A percentile compares a stretch with the other conserved stretches of the same genome.
Conservation (phyloP, 2,329 filamentous ascomycete species). For the Colletotrichum gigasporum region DNA sequence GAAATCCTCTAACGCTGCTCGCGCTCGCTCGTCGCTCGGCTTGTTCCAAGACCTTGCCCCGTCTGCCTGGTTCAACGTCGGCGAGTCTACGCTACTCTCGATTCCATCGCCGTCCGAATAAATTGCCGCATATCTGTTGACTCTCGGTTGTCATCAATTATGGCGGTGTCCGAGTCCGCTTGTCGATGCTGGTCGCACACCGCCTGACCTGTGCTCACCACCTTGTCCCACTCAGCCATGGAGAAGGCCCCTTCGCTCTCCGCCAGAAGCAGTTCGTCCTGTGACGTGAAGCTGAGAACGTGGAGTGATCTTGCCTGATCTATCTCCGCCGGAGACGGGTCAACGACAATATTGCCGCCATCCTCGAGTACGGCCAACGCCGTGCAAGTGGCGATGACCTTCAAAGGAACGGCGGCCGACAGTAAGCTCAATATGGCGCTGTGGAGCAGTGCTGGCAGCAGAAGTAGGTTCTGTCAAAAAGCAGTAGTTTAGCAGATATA, state of each 20-base stretch:
- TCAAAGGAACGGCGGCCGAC: conserved; percentile 83
- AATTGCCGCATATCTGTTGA: conserved; percentile 66
- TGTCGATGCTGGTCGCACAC: conserved; percentile 66
- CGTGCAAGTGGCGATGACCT: conserved; percentile 73
- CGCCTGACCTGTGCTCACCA: conserved; percentile 70
- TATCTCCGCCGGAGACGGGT: conserved; percentile 72
- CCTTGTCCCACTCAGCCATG: conserved; percentile 77
- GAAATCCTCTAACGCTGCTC: background rate
- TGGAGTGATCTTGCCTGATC: conserved; percentile 76
- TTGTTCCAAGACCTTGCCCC: conserved; percentile 4
- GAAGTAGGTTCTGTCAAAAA: conserved; percentile 71
- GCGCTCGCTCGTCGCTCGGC: conserved; percentile 3
- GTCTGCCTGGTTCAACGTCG: background rate
- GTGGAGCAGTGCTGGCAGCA: conserved; percentile 86
- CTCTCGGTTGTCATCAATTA: conserved; percentile 55
- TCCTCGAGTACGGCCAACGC: conserved; percentile 66
- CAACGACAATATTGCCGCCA: conserved; percentile 55
- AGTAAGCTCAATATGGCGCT: conserved; percentile 81
- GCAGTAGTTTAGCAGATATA: background rate
- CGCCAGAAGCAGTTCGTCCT: conserved; percentile 76
- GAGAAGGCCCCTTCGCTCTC: conserved; percentile 87
- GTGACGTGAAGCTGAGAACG: conserved; percentile 83
- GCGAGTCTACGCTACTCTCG: conserved; percentile 53
- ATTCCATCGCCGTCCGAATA: conserved; percentile 68
- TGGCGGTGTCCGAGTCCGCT: conserved; percentile 51